These are phyloP conservation scores for Cercospora sp. DNA, from an alignment of 2,329 filamentous ascomycete species.

Conservation along the genomic window DNA sequence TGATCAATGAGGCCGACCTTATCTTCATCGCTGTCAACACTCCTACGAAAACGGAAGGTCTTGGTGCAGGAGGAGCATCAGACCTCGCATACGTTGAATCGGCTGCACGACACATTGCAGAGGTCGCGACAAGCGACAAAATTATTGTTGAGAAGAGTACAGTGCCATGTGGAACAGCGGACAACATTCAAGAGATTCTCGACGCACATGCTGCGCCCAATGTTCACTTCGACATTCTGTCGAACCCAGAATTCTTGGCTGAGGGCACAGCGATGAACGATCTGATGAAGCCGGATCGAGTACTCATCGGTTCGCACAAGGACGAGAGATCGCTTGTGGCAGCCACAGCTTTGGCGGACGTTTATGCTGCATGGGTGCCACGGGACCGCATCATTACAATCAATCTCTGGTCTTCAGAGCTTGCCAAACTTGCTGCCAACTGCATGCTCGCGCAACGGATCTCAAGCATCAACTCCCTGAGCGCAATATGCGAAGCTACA, in stretches of 20 bases:
- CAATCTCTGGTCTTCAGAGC: slow-evolving; percentile 75
- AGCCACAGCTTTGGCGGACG: slow-evolving; percentile 61
- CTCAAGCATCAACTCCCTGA: slow-evolving; percentile 77
- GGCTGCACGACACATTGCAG: slow-evolving; percentile 66
- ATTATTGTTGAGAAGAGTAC: slow-evolving; percentile 83
- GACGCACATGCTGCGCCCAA: slow-evolving; percentile 57
- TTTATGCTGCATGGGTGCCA: slow-evolving; percentile 73
- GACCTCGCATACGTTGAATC: slow-evolving; percentile 73
- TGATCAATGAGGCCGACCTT: slow-evolving; percentile 68
- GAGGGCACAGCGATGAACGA: slow-evolving; percentile 75
- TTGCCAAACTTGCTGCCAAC: slow-evolving; percentile 77
- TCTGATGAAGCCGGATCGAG: slow-evolving; percentile 68
- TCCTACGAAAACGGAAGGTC: slow-evolving; percentile 70
- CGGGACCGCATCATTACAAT: slow-evolving; percentile 67
- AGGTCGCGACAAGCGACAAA: slow-evolving; percentile 64
- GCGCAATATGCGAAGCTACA: slow-evolving; percentile 75
- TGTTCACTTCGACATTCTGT: slow-evolving; percentile 71
- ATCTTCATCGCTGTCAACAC: slow-evolving; percentile 78
- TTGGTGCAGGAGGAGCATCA: slow-evolving; percentile 69
- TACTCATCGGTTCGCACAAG: slow-evolving; percentile 70
- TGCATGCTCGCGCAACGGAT: slow-evolving; percentile 79
- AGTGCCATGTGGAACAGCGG: slow-evolving; percentile 72
- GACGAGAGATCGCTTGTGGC: slow-evolving; percentile 63
- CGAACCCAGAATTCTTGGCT: slow-evolving; percentile 79
- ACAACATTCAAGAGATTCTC: slow-evolving; percentile 68